Percentiles rank a stretch among this genome's conserved stretches.
Evolutionary conservation across 495 filamentous ascomycete species (phyloP).

Genomic region (Hyphodiscus hymeniophilus): DNA sequence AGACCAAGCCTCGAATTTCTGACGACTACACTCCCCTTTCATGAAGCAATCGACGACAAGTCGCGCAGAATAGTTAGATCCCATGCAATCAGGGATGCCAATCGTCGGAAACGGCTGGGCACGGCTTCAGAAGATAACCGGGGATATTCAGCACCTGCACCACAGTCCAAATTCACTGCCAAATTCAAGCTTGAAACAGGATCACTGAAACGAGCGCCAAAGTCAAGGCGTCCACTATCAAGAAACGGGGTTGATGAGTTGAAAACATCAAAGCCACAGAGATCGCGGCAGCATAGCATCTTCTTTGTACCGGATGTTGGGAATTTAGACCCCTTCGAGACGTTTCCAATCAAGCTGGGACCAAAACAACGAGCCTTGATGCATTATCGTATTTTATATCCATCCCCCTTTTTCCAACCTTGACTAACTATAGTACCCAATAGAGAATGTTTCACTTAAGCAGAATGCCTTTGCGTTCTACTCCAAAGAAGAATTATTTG

Average conservation of each 20-base stretch:
- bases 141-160: background rate
- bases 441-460: background rate
- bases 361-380: background rate
- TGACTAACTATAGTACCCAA: background rate
- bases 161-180: background rate
- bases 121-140: background rate
- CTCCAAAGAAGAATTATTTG: background rate
- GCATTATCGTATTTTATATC: background rate
- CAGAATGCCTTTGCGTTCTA: background rate
- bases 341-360: background rate
- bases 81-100: background rate
- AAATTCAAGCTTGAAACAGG: background rate
- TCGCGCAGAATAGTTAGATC: background rate
- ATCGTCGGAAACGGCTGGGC: background rate
- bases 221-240: background rate
- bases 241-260: background rate
- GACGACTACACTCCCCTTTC: background rate
- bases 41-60: background rate
- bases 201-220: background rate
- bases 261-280: background rate
- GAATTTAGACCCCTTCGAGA: background rate
- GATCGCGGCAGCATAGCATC: background rate
- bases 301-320: background rate
- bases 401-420: background rate
- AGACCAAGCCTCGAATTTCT: background rate